Evolutionary conservation across 2,329 filamentous ascomycete species (phyloP).

Genomic region (Apiospora koreana): DNA sequence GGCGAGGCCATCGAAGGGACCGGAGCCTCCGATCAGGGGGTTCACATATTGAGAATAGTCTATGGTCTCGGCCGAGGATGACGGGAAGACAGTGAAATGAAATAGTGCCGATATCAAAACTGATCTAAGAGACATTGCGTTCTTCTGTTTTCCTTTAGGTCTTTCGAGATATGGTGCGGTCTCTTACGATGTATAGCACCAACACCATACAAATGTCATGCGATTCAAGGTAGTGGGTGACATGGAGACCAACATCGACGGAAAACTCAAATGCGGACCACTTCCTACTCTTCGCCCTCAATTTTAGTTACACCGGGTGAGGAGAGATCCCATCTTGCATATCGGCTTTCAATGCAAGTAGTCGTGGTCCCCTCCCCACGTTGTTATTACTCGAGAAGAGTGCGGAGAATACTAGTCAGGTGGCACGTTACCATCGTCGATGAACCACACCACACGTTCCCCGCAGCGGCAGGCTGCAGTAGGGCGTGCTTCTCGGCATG

Average conservation of each 20-base stretch:
- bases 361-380: not conserved
- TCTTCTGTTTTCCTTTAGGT: not conserved
- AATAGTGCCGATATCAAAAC: not conserved
- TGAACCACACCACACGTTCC: not conserved
- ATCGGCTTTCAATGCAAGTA: not conserved
- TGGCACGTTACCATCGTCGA: not conserved
- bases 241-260: not conserved
- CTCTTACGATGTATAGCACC: not conserved
- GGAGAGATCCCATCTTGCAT: not conserved
- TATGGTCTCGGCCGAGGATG: constrained; percentile 18
- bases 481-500: too few relatives aligned
- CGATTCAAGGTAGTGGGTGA: too few relatives aligned
- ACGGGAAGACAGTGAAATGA: not conserved
- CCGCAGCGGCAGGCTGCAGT: not conserved
- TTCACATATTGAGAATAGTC: constrained; percentile 47
- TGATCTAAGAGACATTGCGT: not conserved
- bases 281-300: not conserved
- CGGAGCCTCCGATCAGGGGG: constrained; percentile 53
- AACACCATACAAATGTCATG: not conserved
- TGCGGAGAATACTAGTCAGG: not conserved
- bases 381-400: not conserved
- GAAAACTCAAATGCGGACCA: not conserved
- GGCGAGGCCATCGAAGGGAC: constrained; percentile 28
- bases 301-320: not conserved
- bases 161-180: not conserved